Evolutionary conservation across 1,139 yeast genomes (phyloP).

Genomic region (Hyphopichia fennica): DNA sequence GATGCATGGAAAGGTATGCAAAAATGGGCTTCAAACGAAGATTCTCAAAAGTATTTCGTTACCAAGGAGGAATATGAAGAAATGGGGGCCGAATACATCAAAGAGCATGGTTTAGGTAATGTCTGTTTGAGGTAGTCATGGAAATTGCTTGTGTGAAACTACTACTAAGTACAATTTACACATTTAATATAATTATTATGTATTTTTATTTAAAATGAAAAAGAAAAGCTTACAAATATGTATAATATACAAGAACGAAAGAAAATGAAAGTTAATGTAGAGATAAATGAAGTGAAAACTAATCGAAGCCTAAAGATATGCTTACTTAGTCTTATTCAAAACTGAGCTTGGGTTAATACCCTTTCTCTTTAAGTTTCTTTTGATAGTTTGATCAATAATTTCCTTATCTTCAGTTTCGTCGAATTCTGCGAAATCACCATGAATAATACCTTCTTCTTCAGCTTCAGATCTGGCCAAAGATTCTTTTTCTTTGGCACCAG

Average conservation of each 20-base stretch:
- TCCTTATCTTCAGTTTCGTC: conserved; percentile 74
- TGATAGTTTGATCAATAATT: conserved; percentile 72
- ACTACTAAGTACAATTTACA: too few relatives aligned
- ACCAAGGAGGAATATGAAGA: conserved; percentile 79
- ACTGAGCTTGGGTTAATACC: conserved; percentile 68
- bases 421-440: conserved; percentile 83
- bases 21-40: conserved; percentile 60
- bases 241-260: conserved; percentile 10
- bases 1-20: conserved; percentile 98
- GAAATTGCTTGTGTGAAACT: neutral
- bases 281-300: neutral
- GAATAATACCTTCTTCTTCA: conserved; percentile 76
- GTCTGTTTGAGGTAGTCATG: conserved; percentile 26
- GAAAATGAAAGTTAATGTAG: neutral
- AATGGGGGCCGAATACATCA: conserved; percentile 84
- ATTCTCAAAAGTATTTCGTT: conserved; percentile 51
- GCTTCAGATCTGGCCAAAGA: conserved; percentile 74
- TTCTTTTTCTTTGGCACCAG: conserved; percentile 89
- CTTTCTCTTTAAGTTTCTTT: conserved; percentile 70
- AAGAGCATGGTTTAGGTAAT: conserved; percentile 84
- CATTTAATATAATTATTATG: neutral
- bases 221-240: neutral
- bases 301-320: neutral
- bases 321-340: neutral
- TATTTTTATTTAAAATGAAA: neutral